Conservation (phyloP, 768 basidiomycete genomes). For the Xerocomellus intermedius region DNA sequence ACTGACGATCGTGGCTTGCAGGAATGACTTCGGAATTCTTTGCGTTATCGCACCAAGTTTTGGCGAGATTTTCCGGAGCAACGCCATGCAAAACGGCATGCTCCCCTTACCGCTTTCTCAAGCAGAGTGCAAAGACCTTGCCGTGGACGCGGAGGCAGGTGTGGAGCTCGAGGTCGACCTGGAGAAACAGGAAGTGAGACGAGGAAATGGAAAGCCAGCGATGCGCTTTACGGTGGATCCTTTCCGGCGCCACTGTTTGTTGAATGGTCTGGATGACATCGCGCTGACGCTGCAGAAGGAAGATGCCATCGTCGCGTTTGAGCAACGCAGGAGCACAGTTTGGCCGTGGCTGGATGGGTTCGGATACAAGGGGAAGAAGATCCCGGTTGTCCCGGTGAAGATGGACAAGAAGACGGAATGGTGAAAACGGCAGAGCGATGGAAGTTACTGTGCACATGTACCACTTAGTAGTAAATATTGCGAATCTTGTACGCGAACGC, state of each 20-base stretch:
- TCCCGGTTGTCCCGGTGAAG: slow-evolving; percentile 49
- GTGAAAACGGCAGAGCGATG: slow-evolving; percentile 37
- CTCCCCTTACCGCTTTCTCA: slow-evolving; percentile 72
- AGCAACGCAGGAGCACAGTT: slow-evolving; percentile 65
- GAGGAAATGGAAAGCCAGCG: slow-evolving; percentile 66
- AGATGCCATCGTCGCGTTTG: slow-evolving; percentile 72
- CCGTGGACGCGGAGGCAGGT: slow-evolving; percentile 73
- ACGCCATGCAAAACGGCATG: slow-evolving; percentile 93
- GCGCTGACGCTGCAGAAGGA: slow-evolving; percentile 87
- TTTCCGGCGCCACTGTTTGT: slow-evolving; percentile 89
- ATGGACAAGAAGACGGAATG: slow-evolving; percentile 63
- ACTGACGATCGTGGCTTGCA: slow-evolving; percentile 24
- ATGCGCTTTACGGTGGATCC: slow-evolving; percentile 81
- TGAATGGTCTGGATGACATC: slow-evolving; percentile 97
- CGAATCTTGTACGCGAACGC: slow-evolving; percentile 1
- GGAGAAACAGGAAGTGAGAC: slow-evolving; percentile 75
- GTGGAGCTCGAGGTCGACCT: slow-evolving; percentile 82
- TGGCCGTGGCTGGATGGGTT: slow-evolving; percentile 99
- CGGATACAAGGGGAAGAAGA: slow-evolving; percentile 80
- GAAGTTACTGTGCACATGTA: not conserved
- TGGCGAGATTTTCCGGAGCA: slow-evolving; percentile 88
- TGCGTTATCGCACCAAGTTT: slow-evolving; percentile 87
- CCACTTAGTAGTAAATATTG: not conserved
- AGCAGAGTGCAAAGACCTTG: slow-evolving; percentile 67
- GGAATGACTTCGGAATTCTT: slow-evolving; percentile 88